These are phyloP conservation scores for Russula foetens DNA, from an alignment of 768 basidiomycete species.

Conservation along the genomic window DNA sequence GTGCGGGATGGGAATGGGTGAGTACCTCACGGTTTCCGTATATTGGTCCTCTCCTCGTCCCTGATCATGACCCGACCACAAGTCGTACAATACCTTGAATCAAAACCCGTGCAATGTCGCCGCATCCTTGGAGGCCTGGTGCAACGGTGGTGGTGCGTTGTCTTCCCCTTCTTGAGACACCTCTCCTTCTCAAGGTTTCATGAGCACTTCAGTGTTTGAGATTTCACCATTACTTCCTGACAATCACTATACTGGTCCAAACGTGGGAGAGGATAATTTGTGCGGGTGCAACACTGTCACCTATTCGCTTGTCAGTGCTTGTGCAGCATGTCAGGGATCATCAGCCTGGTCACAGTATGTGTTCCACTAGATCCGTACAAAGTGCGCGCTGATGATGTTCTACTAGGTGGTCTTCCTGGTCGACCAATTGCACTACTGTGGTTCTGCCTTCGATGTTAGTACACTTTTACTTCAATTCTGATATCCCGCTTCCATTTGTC, in stretches of 20 bases:
- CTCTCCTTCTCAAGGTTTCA: too few relatives aligned
- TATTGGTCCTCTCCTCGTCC: not conserved
- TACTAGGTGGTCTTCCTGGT: not conserved
- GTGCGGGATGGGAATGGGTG: slow-evolving; percentile 3
- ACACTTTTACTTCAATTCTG: too few relatives aligned
- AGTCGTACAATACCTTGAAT: slow-evolving; percentile 2
- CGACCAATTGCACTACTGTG: not conserved
- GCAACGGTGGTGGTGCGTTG: not conserved
- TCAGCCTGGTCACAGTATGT: too few relatives aligned
- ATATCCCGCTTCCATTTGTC: too few relatives aligned
- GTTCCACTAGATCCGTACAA: too few relatives aligned
- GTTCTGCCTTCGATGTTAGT: not conserved
- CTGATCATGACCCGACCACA: not conserved
- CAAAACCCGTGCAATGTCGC: slow-evolving; percentile 8
- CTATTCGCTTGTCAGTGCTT: too few relatives aligned
- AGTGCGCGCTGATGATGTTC: not conserved
- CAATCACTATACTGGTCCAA: not conserved
- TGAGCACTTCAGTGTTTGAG: not conserved
- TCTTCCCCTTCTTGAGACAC: not conserved
- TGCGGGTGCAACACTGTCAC: too few relatives aligned
- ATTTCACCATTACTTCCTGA: not conserved
- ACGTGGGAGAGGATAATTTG: too few relatives aligned
- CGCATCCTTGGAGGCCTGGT: not conserved
- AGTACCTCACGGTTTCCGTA: not conserved
- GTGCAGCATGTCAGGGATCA: too few relatives aligned